Percentiles rank a stretch among this genome's conserved stretches.
Evolutionary conservation across 2,329 filamentous ascomycete genomes (phyloP).

Genomic region (Colletotrichum coccodes): DNA sequence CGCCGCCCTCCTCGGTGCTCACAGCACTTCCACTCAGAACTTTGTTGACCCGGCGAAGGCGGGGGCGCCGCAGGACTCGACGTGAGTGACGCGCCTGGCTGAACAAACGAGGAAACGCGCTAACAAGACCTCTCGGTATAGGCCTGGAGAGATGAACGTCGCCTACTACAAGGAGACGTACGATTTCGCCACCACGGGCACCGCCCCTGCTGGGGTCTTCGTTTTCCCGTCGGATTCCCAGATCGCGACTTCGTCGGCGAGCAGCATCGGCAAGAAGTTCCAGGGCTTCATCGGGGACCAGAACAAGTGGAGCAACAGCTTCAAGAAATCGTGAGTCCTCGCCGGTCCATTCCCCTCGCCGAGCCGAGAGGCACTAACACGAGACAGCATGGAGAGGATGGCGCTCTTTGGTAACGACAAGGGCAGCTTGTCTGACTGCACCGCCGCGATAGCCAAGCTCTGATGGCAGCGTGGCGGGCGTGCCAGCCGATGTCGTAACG

Average conservation of each 20-base stretch:
- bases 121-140: not conserved
- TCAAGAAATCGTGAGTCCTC: constrained; percentile 16
- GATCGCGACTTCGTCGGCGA: constrained; percentile 47
- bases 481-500: not conserved
- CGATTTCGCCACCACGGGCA: constrained; percentile 40
- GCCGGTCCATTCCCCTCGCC: constrained; percentile 49
- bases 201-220: constrained; percentile 47
- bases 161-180: constrained; percentile 58
- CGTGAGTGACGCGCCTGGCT: constrained; percentile 35
- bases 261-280: constrained; percentile 44
- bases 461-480: not conserved
- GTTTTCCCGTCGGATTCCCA: constrained; percentile 53
- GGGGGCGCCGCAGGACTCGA: constrained; percentile 61
- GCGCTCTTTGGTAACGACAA: constrained; percentile 66
- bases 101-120: not conserved
- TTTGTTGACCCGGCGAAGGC: constrained; percentile 51
- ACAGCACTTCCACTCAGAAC: constrained; percentile 60
- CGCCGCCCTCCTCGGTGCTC: constrained; percentile 64
- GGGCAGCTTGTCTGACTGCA: constrained; percentile 64
- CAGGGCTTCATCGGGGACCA: constrained; percentile 52
- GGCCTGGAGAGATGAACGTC: constrained; percentile 62
- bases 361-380: constrained; percentile 54
- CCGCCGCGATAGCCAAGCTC: constrained; percentile 34
- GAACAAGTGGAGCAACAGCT: constrained; percentile 36
- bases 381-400: constrained; percentile 45